Percentiles rank a stretch among this genome's conserved stretches.
These are phyloP conservation scores for Claviceps arundinis DNA, from an alignment of 2,329 filamentous ascomycete species.

Conservation along the genomic window DNA sequence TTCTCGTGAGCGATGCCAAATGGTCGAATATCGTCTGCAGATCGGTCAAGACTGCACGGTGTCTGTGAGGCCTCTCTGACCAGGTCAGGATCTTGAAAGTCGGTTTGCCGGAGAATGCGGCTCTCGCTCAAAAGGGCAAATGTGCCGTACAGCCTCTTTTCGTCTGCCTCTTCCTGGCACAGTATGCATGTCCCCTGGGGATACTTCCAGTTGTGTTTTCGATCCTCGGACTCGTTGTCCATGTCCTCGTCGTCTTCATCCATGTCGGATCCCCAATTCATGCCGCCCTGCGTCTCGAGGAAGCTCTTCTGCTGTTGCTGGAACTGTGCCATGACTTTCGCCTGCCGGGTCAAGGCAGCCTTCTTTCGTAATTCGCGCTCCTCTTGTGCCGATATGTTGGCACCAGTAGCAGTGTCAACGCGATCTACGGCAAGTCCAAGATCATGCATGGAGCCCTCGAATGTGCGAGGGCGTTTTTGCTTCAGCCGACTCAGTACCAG, in stretches of 20 bases:
- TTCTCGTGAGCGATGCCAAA: conserved; percentile 90
- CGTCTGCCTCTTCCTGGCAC: conserved; percentile 91
- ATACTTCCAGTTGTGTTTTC: conserved; percentile 65
- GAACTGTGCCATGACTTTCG: conserved; percentile 93
- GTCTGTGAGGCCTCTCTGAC: conserved; percentile 70
- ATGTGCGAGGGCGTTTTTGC: conserved; percentile 63
- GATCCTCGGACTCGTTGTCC: conserved; percentile 55
- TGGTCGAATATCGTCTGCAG: conserved; percentile 69
- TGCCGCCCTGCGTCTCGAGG: conserved; percentile 70
- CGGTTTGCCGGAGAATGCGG: conserved; percentile 73
- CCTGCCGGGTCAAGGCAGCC: conserved; percentile 78
- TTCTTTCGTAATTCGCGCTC: conserved; percentile 79
- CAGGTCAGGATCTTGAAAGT: conserved; percentile 68
- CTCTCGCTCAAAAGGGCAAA: conserved; percentile 85
- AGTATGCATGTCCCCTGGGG: conserved; percentile 87
- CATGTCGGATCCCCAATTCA: conserved; percentile 74
- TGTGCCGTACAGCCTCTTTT: conserved; percentile 78
- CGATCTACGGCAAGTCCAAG: conserved; percentile 60
- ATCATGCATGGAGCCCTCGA: conserved; percentile 52
- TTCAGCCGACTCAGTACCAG: conserved; percentile 75
- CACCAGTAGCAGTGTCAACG: conserved; percentile 73
- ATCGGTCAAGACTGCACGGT: conserved; percentile 70
- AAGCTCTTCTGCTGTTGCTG: conserved; percentile 96
- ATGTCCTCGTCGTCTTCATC: conserved; percentile 63
- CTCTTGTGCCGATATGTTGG: conserved; percentile 51